These are phyloP conservation scores for Oryza brachyantha DNA, from an alignment of 176 grass and related monocot genomes.

Conservation along the genomic window DNA sequence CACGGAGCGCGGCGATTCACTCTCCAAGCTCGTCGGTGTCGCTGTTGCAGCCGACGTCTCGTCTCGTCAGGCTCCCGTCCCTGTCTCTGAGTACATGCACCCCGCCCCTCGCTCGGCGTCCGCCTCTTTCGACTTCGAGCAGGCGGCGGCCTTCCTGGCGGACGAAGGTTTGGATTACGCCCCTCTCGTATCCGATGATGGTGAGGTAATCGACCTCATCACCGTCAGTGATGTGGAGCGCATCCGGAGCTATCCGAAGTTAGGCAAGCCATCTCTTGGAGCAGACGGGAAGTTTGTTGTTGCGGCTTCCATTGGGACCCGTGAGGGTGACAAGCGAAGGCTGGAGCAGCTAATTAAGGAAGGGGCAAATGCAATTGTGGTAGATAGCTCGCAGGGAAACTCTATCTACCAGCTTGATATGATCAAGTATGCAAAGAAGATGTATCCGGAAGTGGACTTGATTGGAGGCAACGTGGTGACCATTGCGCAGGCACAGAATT, in stretches of 20 bases:
- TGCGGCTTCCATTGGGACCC: slow-evolving; percentile 74
- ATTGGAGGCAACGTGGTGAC: slow-evolving; percentile 94
- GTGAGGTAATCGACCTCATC: slow-evolving; percentile 70
- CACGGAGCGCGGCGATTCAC: slow-evolving; percentile 58
- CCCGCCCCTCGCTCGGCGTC: slow-evolving; percentile 42
- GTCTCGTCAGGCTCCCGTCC: background rate
- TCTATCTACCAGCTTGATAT: slow-evolving; percentile 87
- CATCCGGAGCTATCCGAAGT: slow-evolving; percentile 67
- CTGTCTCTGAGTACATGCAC: slow-evolving; percentile 69
- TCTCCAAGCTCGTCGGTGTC: slow-evolving; percentile 55
- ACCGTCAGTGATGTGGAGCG: slow-evolving; percentile 75
- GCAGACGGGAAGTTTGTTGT: slow-evolving; percentile 68
- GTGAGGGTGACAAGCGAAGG: slow-evolving; percentile 76
- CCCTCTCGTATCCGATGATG: slow-evolving; percentile 60
- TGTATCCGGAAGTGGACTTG: slow-evolving; percentile 69
- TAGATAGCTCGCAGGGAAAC: slow-evolving; percentile 96
- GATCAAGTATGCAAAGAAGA: slow-evolving; percentile 80
- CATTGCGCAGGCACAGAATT: slow-evolving; percentile 67
- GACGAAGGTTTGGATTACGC: slow-evolving; percentile 72
- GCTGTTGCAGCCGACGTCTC: slow-evolving; percentile 41
- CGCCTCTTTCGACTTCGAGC: slow-evolving; percentile 59
- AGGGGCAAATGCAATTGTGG: slow-evolving; percentile 63
- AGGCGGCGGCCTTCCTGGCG: slow-evolving; percentile 54
- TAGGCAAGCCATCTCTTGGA: slow-evolving; percentile 68
- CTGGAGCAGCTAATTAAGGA: slow-evolving; percentile 72